Base-by-base conservation (phyloP, 352 stramenopile species). In the Globisporangium ultimum region DNA sequence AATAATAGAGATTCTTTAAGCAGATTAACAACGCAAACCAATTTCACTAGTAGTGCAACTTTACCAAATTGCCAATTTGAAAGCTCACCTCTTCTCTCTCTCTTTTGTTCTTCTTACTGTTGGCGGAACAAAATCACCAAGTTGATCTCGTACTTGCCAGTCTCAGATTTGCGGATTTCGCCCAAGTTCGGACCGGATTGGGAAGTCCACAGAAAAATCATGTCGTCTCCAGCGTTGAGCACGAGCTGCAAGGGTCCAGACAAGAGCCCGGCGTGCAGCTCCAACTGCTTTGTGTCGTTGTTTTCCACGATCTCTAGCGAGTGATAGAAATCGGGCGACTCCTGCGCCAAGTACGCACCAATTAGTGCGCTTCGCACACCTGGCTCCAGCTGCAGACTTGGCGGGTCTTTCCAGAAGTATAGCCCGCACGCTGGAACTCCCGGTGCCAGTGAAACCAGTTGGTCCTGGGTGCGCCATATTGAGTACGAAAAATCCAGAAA, bases 401-500 rank as follows among this genome's bases (percentile, higher is more conserved):
- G 61, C 1, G 63, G 60, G 14, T 85, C 63, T 34, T 74, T 76
- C 71, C 79, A 87, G 48, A 82, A 84, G 6, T 51, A 54, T 4
- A 72, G 20, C 0, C 76, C 75, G 47, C 74, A 87, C 18, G 52
- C 63, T 32, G 71, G 70, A 40, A 68, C 57, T 0, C 73, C 77
- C 15, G 74, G 60, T 36, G 76, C 21, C 1, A 68, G 36, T 2
- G 74, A 62, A 32, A 71, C 8, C 1, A 78, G 47, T 21, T 74
- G 60, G 45, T 84, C 74, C 3, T 65, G 64, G 0, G 63, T 45
- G 18, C 74, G 68, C 70, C 69, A 80, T 20, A 64, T 58, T 4
- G 63, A 40, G 43, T 77, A 86, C 17, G 67, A 67, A 9, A 67
- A 63, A 48, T 87, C 73, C 32, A 91, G 56, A 34, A 85, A 72